A percentile compares a stretch with the other conserved stretches of the same genome.
These are phyloP conservation scores for Saussurea involucrata DNA, from an alignment of 129 eudicot species.

Conservation along the genomic window DNA sequence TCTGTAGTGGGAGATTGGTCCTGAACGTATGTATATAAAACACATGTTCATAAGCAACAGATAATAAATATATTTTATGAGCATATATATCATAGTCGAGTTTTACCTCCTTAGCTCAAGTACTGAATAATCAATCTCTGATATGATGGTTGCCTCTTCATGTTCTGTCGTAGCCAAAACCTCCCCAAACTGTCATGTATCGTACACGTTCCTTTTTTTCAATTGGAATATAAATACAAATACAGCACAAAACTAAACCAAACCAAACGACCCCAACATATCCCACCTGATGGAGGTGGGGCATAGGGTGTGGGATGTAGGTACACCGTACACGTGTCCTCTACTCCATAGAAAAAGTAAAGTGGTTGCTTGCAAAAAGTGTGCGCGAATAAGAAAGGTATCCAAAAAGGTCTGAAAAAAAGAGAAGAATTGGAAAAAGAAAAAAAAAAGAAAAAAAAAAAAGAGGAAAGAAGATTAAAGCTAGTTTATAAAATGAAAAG, in stretches of 20 bases:
- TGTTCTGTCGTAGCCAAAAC: constrained; percentile 88
- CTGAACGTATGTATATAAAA: constrained; percentile 30
- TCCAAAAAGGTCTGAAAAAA: too few species aligned
- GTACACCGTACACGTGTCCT: too few species aligned
- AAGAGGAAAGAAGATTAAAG: background rate
- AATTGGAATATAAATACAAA: background rate
- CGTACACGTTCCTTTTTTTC: background rate
- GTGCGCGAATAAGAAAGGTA: too few species aligned
- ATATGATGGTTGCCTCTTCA: constrained; percentile 69
- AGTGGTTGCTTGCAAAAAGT: too few species aligned
- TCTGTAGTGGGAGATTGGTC: constrained; percentile 87
- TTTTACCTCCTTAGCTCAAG: constrained; percentile 79
- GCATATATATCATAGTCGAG: background rate
- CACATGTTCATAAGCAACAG: background rate
- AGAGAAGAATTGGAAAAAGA: too few species aligned
- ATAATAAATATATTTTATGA: background rate
- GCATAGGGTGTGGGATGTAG: too few species aligned
- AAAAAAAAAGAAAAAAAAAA: too few species aligned
- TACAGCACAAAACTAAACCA: background rate
- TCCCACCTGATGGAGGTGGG: background rate
- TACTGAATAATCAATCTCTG: constrained; percentile 81
- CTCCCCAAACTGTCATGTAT: constrained; percentile 79
- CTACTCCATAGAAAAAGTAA: too few species aligned
- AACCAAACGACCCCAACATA: background rate
- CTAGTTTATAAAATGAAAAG: background rate